Conservation (phyloP, 2,329 filamentous ascomycete genomes). For the Paracoccidioides brasiliensis region DNA sequence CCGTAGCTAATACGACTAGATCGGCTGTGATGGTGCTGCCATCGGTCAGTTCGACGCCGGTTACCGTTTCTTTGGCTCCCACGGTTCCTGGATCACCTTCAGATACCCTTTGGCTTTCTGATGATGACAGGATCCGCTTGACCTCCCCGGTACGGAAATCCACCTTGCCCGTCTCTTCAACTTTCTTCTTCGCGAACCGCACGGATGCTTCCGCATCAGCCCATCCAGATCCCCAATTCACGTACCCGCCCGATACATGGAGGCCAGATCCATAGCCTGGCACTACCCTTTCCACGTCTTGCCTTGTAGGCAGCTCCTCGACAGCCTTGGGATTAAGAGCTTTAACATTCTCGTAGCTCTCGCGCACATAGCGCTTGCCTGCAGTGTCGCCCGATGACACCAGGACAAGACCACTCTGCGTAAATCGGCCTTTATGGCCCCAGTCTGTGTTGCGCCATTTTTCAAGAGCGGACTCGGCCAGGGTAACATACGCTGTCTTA, state of each 20-base stretch:
- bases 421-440: conserved; percentile 32
- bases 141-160: conserved; percentile 25
- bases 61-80: conserved; percentile 13
- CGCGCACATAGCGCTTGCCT: conserved; percentile 24
- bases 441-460: conserved; percentile 44
- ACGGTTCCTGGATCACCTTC: background rate
- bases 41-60: conserved; percentile 40
- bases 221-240: conserved; percentile 37
- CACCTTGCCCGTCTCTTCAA: conserved; percentile 27
- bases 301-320: conserved; percentile 21
- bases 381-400: conserved; percentile 24
- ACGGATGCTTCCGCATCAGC: conserved; percentile 32
- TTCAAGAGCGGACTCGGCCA: conserved; percentile 60
- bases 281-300: conserved; percentile 23
- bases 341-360: conserved; percentile 31
- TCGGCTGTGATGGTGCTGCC: conserved; percentile 47
- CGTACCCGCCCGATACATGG: conserved; percentile 30
- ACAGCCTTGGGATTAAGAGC: conserved; percentile 20
- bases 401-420: conserved; percentile 31
- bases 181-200: conserved; percentile 24
- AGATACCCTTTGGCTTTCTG: background rate
- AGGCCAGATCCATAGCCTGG: conserved; percentile 24
- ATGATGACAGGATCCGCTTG: conserved; percentile 20
- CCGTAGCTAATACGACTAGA: conserved; percentile 66
- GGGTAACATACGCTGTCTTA: conserved; percentile 58